Base-by-base conservation (phyloP, 805 yeast genomes). In the Suhomyces pyralidae region DNA sequence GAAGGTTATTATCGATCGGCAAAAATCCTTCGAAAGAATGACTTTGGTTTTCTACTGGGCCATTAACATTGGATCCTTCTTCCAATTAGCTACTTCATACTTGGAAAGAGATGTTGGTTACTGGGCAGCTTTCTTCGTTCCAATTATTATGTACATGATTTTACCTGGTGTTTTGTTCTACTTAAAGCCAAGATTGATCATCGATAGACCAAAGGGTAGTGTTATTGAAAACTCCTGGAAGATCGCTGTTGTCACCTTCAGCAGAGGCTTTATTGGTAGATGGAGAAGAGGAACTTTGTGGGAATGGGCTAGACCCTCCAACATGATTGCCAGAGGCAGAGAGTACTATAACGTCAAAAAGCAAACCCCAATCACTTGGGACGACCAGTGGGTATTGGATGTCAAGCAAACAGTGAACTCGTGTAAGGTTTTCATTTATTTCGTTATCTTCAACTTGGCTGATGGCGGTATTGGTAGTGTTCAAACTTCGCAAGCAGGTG, bases 1-100 rank as follows among this genome's bases (percentile, higher is more conserved):
- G 63, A 77, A 78, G 46, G 92, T 87, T 34, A 82, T 86, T 59
- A 68, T 79, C 45, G 81, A 78, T 58, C 71, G 80, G 51, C 75
- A 73, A 60, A 67, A 74, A 51, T 64, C 79, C 4, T 62, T 77
- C 52, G 74, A 72, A 59, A 63, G 76, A 61, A 73, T 71, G 65
- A 56, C 70, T 3, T 68, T 80, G 62, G 68, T 76, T 45, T 81
- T 80, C 63, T 81, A 81, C 65, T 80, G 83, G 81, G 67, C 80
- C 49, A 81, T 81, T 58, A 81, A 80, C 60, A 69, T 79, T 54
- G 85, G 84, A 55, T 79, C 82, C 7, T 79, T 81, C 65, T 71
- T 79, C 59, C 78, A 73, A 59, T 67, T 81, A 50, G 83, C 81
- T 19, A 78, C 84, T 17, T 71, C 82, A 12, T 78, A 80, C 57